A percentile compares a stretch with the other conserved stretches of the same genome.
Conservation (phyloP, 2,329 filamentous ascomycete genomes). For the Pseudogymnoascus sp. region DNA sequence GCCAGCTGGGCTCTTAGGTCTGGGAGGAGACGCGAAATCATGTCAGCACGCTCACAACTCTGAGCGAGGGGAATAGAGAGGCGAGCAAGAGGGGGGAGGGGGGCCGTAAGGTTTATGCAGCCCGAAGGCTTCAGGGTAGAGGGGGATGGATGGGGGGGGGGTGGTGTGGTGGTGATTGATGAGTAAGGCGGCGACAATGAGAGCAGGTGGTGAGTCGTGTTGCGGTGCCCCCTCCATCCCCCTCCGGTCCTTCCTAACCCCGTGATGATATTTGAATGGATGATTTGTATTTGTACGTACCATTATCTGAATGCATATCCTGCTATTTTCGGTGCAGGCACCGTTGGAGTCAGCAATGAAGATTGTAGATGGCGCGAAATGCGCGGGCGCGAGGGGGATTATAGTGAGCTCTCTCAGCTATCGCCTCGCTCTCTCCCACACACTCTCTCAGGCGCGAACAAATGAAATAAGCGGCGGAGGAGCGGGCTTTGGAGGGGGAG, state of each 20-base stretch:
- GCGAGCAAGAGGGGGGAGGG: not conserved
- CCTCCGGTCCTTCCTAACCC: not conserved
- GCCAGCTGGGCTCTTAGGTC: constrained; percentile 30
- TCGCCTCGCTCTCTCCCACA: not conserved
- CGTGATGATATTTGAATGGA: not conserved
- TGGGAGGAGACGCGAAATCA: constrained; percentile 21
- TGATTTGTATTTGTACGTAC: not conserved
- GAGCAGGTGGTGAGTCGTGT: not conserved
- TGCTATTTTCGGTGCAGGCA: not conserved
- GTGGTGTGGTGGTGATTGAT: not conserved
- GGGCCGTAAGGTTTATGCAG: not conserved
- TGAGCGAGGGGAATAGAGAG: not conserved
- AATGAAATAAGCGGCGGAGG: not conserved
- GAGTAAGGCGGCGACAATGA: not conserved
- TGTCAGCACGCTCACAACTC: constrained; percentile 20
- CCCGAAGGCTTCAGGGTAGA: not conserved
- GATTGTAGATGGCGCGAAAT: not conserved
- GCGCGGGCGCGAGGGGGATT: constrained; percentile 4
- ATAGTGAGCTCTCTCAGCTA: not conserved
- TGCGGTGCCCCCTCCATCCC: no score
- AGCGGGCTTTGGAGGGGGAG: not conserved
- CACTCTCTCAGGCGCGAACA: not conserved
- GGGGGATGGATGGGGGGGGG: not conserved
- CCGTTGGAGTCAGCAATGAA: constrained; percentile 9
- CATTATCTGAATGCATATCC: constrained; percentile 12